Evolutionary conservation across 2,329 filamentous ascomycete genomes (phyloP), one percentile per base, ranked within the genome.

Genomic region (Lachnellula cervina): DNA sequence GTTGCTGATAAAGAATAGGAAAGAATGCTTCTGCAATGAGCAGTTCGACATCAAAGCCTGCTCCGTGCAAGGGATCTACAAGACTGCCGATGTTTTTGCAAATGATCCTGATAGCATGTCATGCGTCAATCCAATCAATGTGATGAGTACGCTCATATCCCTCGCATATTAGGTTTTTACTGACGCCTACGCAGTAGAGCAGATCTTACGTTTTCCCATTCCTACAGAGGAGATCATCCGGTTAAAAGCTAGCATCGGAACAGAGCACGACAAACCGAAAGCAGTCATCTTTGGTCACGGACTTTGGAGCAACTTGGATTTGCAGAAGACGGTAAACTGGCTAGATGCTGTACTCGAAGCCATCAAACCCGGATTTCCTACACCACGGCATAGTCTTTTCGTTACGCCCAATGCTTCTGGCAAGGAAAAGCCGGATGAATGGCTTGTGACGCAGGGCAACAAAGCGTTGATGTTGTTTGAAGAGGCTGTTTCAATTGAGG

Each of bases 1-100:
- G 16, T 40, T 42, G 21, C 49, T 59, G 38, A 59, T 21, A 16
- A 25, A n/a, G 2, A 6, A 4, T 44, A 66, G 75, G 54, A 69
- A 67, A 42, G 67, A 73, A 14, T 78, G 75, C 61, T 78, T 78
- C 64, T 78, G 76, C 62, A 76, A 77, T 56, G 72, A 74, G 46
- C 76, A 78, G 51, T 77, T 78, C 63, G 73, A 78, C 66, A 72
- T 77, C 50, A 76, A 73, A 58, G 68, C 71, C n/a, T 78, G 76
- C 62, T 77, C 74, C 2, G 69, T 77, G 1, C 76, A 78, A 58
- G 76, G 76, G 5, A 78, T 78, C 45, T 78, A 72, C 64, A 75
- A 72, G 47, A 78, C 75, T 1, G 63, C 69, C 0, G 76, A 77
- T 60, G 76, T 78, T 6, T 52, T 73, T 17, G 61, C 68, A 42